Base-by-base conservation (phyloP, 2,329 filamentous ascomycete species). In the Hymenoscyphus albidus region DNA sequence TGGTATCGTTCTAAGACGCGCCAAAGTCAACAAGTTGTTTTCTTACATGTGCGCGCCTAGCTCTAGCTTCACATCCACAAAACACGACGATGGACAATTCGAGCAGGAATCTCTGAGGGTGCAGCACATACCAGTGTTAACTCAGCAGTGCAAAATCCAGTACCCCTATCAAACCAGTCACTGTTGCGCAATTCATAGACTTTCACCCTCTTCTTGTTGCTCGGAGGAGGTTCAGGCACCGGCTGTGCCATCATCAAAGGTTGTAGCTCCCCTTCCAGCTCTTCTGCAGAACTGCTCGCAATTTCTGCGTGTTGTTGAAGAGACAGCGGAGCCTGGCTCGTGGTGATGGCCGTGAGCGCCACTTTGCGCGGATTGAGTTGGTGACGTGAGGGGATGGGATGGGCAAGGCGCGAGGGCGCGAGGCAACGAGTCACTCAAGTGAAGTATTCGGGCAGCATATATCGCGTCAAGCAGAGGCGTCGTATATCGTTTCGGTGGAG, bases 111-210 rank as follows among this genome's bases (percentile, higher is more conserved):
- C 31, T 32, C 55, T n/a, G 48, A 54, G 32, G 55, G 31, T 9
- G 14, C 31, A 57, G 35, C 7, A 70, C 74, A 56, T 73, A 76
- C 74, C 58, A 71, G 68, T 32, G 70, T 62, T 58, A 72, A 75
- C 5, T 66, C 63, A 58, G 93, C 93, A 66, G 87, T 91, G 78
- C 95, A 98, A 78, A 97, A 97, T 68, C 95, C 95, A 58, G 95
- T 99, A 69, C 95, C 95, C 74, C 94, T 86, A 80, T 99, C 95
- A 77, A 94, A 97, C 95, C 95, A 99, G 86, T 98, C 95, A 84
- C 96, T 97, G 80, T 97, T 93, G 78, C 92, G 92, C 74, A 99
- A 85, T 82, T 98, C 95, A 79, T 99, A 99, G 77, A 99, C 95
- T 83, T 99, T 99, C 79, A 98, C 95, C 83, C 95, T 85, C 78